Base-by-base conservation (phyloP, 352 stramenopile genomes). In the Phytophthora podocarpi region DNA sequence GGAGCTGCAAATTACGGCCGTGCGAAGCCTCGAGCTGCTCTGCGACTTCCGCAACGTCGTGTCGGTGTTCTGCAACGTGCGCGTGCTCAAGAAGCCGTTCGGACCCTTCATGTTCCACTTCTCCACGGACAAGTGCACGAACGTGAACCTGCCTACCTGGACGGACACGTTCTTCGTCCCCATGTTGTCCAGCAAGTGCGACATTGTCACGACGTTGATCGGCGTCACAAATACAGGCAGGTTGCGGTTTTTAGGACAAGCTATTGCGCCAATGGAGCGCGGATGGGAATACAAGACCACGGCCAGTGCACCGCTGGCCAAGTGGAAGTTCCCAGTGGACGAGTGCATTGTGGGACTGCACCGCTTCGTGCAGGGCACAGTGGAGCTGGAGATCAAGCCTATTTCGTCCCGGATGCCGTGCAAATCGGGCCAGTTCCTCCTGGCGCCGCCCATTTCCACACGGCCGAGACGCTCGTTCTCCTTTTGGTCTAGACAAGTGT, bases 41-140 rank as follows among this genome's bases (percentile, higher is more conserved):
- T 92, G 81, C 63, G 85, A 94, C 58, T 94, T 76, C 36, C 77
- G 81, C 36, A 84, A 91, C 67, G 68, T 94, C 2, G 47, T 65
- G 18, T 80, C 78, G 6, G 48, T 91, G 8, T 89, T 82, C 47
- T 94, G 80, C 71, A 91, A 88, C 47, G 78, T 94, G 3, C 83
- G 82, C 43, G 80, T 94, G 53, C 76, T 94, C n/a, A 92, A 92
- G 71, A 89, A 91, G 31, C 85, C 85, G 10, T 94, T 92, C 45
- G 85, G 85, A 0, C 85, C 85, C 31, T 93, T 93, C 73, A 94
- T 94, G 85, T 94, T 92, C 55, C 78, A 94, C 67, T 94, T 92
- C 67, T 76, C 77, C 32, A 88, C 85, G 2, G 52, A 48, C 15
- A 80, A 80, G 45, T 72, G 78, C 53, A 76, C 67, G 9, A 85